These are phyloP conservation scores for Pseudocercospora musae DNA, from an alignment of 2,329 filamentous ascomycete genomes.

Conservation along the genomic window DNA sequence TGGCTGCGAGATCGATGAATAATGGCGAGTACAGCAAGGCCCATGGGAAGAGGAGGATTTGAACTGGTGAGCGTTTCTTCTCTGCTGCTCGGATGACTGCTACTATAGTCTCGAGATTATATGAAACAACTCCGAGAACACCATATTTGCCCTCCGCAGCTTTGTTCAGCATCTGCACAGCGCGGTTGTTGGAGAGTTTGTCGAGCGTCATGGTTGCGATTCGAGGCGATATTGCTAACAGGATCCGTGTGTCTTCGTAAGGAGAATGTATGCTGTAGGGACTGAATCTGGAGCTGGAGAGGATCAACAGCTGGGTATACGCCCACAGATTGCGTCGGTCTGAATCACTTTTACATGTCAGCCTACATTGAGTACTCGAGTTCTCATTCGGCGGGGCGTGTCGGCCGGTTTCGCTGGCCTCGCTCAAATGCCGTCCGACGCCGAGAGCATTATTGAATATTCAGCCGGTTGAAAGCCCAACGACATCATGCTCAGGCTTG, in stretches of 20 bases:
- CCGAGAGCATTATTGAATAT: background rate
- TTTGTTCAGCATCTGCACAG: constrained; percentile 34
- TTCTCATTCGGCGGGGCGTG: background rate
- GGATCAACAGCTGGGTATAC: background rate
- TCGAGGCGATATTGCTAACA: background rate
- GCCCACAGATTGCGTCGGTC: background rate
- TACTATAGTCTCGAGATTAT: constrained; percentile 65
- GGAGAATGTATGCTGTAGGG: background rate
- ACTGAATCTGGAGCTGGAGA: background rate
- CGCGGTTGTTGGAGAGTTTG: constrained; percentile 30
- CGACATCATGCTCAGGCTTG: background rate
- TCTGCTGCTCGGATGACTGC: constrained; percentile 68
- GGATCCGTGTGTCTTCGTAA: background rate
- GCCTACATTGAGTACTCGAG: background rate
- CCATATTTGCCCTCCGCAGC: constrained; percentile 35
- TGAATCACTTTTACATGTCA: background rate
- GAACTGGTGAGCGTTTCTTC: constrained; percentile 62
- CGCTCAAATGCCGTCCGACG: constrained; percentile 5
- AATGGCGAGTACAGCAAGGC: constrained; percentile 63
- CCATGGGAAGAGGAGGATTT: constrained; percentile 74
- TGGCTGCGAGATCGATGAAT: constrained; percentile 45
- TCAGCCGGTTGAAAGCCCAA: background rate
- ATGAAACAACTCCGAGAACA: constrained; percentile 34
- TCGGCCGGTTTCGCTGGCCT: background rate
- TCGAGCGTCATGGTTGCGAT: constrained; percentile 21